Base-by-base conservation (phyloP, 2,329 filamentous ascomycete species). In the Bipolaris zeicola region DNA sequence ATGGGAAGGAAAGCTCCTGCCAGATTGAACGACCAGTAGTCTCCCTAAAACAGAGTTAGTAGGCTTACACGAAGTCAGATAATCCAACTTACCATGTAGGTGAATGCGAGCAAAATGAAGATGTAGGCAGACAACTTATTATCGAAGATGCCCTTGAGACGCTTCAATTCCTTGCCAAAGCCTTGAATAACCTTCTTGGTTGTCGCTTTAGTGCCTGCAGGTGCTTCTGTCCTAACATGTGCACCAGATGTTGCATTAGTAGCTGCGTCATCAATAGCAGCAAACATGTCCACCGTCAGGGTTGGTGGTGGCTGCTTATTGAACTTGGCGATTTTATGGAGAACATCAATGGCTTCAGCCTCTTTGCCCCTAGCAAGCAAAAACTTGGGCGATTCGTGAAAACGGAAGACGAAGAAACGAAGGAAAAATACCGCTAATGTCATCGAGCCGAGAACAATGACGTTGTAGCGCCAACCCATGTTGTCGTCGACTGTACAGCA, bases 11-110 rank as follows among this genome's bases (percentile, higher is more conserved):
- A 71, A 22, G 50, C 43, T 3, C 68, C 66, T 16, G 67, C 68
- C 3, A 71, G 60, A 24, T 71, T 71, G 54, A 71, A 71, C 7
- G 68, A 71, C 67, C 68, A 71, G 63, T 71, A 71, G 36, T 71
- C 66, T n/a, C 68, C 68, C 63, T 65, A 4, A 13, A 31, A 31
- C 5, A 4, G 10, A 31, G 3, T 31, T 31, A 31, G 10, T 31
- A 31, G 11, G 28, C 10, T 31, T 3, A 3, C 3, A 13, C 28
- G 10, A 13, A 4, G 28, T 31, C 4, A 5, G 18, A 6, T 16
- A 2, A 6, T 36, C 28, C 10, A 3, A 14, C 20, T 49, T 53
- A 63, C 62, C 67, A 70, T 70, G 45, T 71, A 71, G 3, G 68
- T 60, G 14, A 71, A 57, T 6, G 63, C 68, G 7, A 71, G 60